phyloP scores from a whole-genome alignment of 805 yeast genomes.

The Ogataea saltuana region DNA sequence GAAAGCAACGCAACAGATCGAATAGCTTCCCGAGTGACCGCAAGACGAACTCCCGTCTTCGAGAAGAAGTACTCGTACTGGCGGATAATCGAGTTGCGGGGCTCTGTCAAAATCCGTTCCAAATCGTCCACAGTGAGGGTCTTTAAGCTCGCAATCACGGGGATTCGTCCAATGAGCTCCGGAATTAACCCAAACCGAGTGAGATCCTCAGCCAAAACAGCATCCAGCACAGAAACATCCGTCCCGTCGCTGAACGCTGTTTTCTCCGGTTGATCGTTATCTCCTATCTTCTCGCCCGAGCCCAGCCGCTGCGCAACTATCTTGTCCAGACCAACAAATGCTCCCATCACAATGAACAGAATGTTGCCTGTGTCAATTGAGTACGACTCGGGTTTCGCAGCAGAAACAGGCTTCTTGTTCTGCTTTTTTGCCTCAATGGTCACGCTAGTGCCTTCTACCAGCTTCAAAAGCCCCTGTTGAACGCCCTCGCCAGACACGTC shows the following conservation, averaged over 20 bases:
- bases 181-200: conserved; percentile 58
- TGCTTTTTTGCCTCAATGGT: conserved; percentile 40
- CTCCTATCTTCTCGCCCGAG: conserved; percentile 9
- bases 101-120: conserved; percentile 52
- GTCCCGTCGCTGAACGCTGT: conserved; percentile 20
- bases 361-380: conserved; percentile 57
- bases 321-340: conserved; percentile 58
- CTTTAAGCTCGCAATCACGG: conserved; percentile 50
- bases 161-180: conserved; percentile 60
- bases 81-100: conserved; percentile 52
- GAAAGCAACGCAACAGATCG: conserved; percentile 50
- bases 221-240: conserved; percentile 31
- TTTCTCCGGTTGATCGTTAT: conserved; percentile 15
- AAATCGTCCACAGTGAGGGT: conserved; percentile 48
- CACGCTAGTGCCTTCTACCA: conserved; percentile 57
- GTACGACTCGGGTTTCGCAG: conserved; percentile 39
- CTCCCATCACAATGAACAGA: conserved; percentile 59
- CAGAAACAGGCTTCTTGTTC: conserved; percentile 14
- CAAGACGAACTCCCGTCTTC: conserved; percentile 51
- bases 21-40: conserved; percentile 50
- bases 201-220: conserved; percentile 52
- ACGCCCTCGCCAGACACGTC: conserved; percentile 69
- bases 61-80: conserved; percentile 57
- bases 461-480: conserved; percentile 57
- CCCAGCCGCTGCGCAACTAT: conserved; percentile 44